Conservation (phyloP, 805 yeast species). For the Myxozyma sirexii region DNA sequence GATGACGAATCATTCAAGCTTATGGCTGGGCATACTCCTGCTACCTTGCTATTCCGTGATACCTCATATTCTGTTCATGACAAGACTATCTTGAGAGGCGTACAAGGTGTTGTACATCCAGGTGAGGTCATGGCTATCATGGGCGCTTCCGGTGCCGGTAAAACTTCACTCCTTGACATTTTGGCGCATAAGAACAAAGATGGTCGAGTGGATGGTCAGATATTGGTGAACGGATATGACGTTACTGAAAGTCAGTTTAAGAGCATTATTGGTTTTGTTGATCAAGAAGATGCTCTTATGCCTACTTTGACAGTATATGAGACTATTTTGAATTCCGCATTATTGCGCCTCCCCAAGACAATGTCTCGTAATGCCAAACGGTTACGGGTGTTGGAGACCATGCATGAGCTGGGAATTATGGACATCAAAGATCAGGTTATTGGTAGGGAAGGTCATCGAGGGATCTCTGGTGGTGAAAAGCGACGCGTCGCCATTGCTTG, state of each 20-base stretch:
- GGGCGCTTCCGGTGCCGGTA: constrained; percentile 99
- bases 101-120: constrained; percentile 79
- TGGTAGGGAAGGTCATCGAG: constrained; percentile 87
- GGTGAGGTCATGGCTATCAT: constrained; percentile 91
- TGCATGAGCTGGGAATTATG: constrained; percentile 80
- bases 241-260: constrained; percentile 51
- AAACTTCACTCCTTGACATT: constrained; percentile 89
- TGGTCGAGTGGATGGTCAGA: constrained; percentile 67
- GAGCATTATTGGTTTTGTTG: constrained; percentile 87
- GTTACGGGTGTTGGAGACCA: constrained; percentile 78
- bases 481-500: constrained; percentile 92
- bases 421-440: constrained; percentile 81
- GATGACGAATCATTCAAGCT: constrained; percentile 52
- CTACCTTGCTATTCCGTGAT: constrained; percentile 73
- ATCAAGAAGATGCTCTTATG: constrained; percentile 87
- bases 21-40: constrained; percentile 60
- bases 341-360: constrained; percentile 77
- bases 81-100: constrained; percentile 56
- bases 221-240: constrained; percentile 70
- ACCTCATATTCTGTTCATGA: constrained; percentile 64
- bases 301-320: constrained; percentile 96
- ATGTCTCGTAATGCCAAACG: constrained; percentile 77
- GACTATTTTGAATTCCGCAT: constrained; percentile 89
- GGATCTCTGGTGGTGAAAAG: constrained; percentile 92
- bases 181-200: constrained; percentile 84